Percentiles rank a stretch among this genome's conserved stretches.
These are phyloP conservation scores for Phytophthora hybrid DNA, from an alignment of 352 stramenopile genomes.

Conservation along the genomic window DNA sequence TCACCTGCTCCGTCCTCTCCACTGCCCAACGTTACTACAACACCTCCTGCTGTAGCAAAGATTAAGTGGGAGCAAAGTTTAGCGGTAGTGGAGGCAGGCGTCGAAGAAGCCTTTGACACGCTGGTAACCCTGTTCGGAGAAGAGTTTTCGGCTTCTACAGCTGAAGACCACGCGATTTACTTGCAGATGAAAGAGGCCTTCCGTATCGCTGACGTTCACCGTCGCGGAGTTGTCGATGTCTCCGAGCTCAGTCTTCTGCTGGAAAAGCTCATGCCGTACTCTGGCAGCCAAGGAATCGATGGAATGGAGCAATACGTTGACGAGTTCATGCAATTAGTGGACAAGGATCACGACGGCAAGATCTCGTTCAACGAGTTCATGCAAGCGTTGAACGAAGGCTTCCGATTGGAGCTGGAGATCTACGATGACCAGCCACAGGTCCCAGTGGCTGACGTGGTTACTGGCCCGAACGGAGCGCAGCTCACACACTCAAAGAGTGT, in stretches of 20 bases:
- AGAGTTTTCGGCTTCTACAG: slow-evolving; percentile 57
- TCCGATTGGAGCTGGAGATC: slow-evolving; percentile 78
- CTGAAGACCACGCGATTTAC: slow-evolving; percentile 71
- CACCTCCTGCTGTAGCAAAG: slow-evolving; percentile 39
- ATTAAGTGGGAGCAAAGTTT: slow-evolving; percentile 55
- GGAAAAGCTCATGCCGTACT: slow-evolving; percentile 72
- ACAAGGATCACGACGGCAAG: slow-evolving; percentile 71
- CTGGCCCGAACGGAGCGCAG: slow-evolving; percentile 13
- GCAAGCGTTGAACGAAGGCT: slow-evolving; percentile 76
- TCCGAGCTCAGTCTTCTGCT: slow-evolving; percentile 65
- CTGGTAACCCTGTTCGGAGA: slow-evolving; percentile 70
- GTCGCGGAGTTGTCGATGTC: slow-evolving; percentile 66
- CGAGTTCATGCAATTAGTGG: slow-evolving; percentile 79
- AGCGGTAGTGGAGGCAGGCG: slow-evolving; percentile 48
- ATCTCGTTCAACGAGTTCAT: slow-evolving; percentile 87
- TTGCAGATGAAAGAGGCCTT: slow-evolving; percentile 86
- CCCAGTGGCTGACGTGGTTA: slow-evolving; percentile 22
- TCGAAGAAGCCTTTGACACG: slow-evolving; percentile 68
- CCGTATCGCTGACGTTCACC: slow-evolving; percentile 68
- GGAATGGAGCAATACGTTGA: slow-evolving; percentile 77
- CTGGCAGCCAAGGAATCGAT: slow-evolving; percentile 47
- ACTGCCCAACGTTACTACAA: slow-evolving; percentile 34
- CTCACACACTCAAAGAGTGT: slow-evolving; percentile 22
- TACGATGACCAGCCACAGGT: slow-evolving; percentile 59
- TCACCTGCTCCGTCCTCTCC: slow-evolving; percentile 25